Conservation (phyloP, 2,329 filamentous ascomycete species). For the Aspergillus arachidicola region DNA sequence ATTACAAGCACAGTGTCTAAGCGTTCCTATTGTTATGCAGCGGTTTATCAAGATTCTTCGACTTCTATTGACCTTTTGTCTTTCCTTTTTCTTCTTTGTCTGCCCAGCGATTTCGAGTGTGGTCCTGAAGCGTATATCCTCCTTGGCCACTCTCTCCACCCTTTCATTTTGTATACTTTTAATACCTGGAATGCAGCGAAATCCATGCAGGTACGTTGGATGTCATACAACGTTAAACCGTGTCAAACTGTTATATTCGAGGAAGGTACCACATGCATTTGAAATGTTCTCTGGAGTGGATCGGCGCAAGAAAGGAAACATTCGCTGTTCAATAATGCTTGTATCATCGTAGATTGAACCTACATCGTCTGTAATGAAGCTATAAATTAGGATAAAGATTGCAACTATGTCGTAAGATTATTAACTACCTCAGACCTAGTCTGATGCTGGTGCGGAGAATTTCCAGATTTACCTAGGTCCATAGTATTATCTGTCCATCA, state of each 20-base stretch:
- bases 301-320: not conserved
- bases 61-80: not conserved
- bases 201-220: not conserved
- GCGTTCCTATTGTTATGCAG: not conserved
- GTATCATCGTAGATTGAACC: not conserved
- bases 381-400: not conserved
- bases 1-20: not conserved
- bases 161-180: not conserved
- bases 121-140: not conserved
- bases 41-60: not conserved
- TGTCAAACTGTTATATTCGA: not conserved
- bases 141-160: not conserved
- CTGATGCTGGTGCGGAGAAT: not conserved
- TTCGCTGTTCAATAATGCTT: not conserved
- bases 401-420: conserved; percentile 10
- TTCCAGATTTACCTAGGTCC: not conserved
- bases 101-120: not conserved
- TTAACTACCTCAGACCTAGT: conserved; percentile 7
- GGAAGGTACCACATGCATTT: not conserved
- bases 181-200: not conserved
- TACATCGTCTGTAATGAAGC: not conserved
- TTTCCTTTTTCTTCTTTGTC: not conserved
- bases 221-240: not conserved
- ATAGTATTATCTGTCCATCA: not conserved
- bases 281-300: not conserved